Conservation (phyloP, 257 asterid species). For the Penstemon eatonii region DNA sequence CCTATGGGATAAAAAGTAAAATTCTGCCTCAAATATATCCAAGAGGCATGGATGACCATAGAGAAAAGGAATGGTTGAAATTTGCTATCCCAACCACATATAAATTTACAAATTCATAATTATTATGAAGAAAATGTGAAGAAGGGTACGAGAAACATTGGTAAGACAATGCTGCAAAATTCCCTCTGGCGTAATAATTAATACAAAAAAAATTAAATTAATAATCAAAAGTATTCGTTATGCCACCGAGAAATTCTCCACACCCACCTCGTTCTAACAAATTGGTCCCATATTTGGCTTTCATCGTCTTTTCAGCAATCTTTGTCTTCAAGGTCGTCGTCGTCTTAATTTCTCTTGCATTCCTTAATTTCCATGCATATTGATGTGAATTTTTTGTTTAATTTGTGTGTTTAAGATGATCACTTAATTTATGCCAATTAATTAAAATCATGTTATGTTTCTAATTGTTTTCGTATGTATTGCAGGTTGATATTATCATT, state of each 20-base stretch:
- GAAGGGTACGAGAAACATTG: slow-evolving; percentile 1
- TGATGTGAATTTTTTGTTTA: background rate
- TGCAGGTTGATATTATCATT: slow-evolving; percentile 68
- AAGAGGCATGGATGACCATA: slow-evolving; percentile 29
- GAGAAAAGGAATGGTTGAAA: slow-evolving; percentile 31
- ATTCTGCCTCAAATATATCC: background rate
- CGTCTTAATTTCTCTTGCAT: no score
- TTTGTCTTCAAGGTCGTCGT: slow-evolving; percentile 75
- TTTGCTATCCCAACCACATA: slow-evolving; percentile 3
- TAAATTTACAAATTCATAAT: slow-evolving; percentile 11
- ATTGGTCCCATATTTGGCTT: slow-evolving; percentile 60
- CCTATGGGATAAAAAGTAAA: no score
- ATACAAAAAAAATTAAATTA: background rate
- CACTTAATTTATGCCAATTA: no score
- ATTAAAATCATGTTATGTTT: no score
- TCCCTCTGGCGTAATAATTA: background rate
- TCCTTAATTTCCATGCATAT: background rate
- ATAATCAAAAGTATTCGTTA: slow-evolving; percentile 26
- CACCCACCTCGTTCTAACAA: slow-evolving; percentile 51
- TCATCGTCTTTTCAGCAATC: slow-evolving; percentile 65
- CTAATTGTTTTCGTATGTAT: background rate
- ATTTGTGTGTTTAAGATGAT: background rate
- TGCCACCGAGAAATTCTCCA: slow-evolving; percentile 49
- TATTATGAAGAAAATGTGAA: slow-evolving; percentile 2
- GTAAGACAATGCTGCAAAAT: slow-evolving; percentile 19